Conservation (phyloP, 2,329 filamentous ascomycete genomes). For the Trichophyton verrucosum region DNA sequence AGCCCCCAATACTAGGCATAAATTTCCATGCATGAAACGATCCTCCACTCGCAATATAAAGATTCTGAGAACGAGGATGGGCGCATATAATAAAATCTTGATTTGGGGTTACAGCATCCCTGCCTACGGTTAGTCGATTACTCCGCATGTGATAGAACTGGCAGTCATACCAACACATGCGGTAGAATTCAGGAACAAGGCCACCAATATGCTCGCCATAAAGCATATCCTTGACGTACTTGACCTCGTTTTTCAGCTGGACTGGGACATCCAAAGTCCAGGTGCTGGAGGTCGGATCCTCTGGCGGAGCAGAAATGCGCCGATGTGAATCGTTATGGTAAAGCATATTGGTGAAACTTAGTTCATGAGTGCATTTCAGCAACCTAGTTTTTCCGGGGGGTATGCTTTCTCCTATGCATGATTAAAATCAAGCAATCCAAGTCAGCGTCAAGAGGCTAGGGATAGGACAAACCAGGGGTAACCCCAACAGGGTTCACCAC, state of each 20-base stretch:
- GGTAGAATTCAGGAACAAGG: slow-evolving; percentile 4
- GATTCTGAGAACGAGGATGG: slow-evolving; percentile 34
- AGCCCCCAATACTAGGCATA: slow-evolving; percentile 39
- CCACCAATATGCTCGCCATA: slow-evolving; percentile 1
- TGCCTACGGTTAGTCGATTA: not conserved
- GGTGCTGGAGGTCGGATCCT: not conserved
- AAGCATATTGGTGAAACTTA: slow-evolving; percentile 7
- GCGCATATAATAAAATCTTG: slow-evolving; percentile 41
- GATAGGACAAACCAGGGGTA: slow-evolving; percentile 2
- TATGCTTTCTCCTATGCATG: slow-evolving; percentile 5
- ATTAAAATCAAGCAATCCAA: not conserved
- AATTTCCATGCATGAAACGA: slow-evolving; percentile 45
- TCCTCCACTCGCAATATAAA: slow-evolving; percentile 40
- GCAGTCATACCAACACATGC: slow-evolving; percentile 7
- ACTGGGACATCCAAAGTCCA: slow-evolving; percentile 5
- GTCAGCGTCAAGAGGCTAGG: not conserved
- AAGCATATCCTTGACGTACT: not conserved
- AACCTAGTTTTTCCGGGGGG: not conserved
- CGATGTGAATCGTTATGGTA: not conserved
- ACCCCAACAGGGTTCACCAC: slow-evolving; percentile 4
- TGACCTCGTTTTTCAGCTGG: slow-evolving; percentile 4
- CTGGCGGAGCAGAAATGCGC: slow-evolving; percentile 5
- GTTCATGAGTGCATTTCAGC: slow-evolving; percentile 7
- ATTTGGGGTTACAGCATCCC: slow-evolving; percentile 44
- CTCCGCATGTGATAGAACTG: not conserved